Evolutionary conservation across 2,329 filamentous ascomycete species (phyloP).

Genomic region (Epichloe gansuensis): DNA sequence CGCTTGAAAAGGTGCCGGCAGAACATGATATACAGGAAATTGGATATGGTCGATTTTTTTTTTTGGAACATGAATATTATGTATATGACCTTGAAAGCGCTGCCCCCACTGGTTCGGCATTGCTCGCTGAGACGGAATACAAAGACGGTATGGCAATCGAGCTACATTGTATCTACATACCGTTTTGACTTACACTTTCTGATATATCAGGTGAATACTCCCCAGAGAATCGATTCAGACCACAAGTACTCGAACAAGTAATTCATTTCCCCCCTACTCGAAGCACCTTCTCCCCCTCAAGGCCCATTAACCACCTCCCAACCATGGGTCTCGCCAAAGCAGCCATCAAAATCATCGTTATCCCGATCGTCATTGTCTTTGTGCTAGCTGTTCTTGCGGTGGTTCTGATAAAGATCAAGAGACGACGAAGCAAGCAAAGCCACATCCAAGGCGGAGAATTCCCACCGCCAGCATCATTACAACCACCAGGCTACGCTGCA

Average conservation of each 20-base stretch:
- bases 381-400: neutral
- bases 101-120: neutral
- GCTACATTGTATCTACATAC: neutral
- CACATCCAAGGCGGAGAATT: neutral
- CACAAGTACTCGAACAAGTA: too few relatives aligned
- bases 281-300: too few relatives aligned
- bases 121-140: neutral
- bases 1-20: neutral
- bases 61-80: too few relatives aligned
- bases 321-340: conserved; percentile 1
- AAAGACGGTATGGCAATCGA: neutral
- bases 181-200: neutral
- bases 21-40: neutral
- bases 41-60: neutral
- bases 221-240: too few relatives aligned
- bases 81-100: neutral
- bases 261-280: too few relatives aligned
- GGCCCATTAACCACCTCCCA: neutral
- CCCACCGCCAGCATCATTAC: neutral
- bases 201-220: too few relatives aligned
- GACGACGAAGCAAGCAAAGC: neutral
- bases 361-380: neutral
- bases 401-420: neutral
- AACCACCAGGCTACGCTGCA: neutral
- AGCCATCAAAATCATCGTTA: conserved; percentile 1